Conservation (phyloP, 768 basidiomycete genomes). For the Tylopilus rubrobrunneus region DNA sequence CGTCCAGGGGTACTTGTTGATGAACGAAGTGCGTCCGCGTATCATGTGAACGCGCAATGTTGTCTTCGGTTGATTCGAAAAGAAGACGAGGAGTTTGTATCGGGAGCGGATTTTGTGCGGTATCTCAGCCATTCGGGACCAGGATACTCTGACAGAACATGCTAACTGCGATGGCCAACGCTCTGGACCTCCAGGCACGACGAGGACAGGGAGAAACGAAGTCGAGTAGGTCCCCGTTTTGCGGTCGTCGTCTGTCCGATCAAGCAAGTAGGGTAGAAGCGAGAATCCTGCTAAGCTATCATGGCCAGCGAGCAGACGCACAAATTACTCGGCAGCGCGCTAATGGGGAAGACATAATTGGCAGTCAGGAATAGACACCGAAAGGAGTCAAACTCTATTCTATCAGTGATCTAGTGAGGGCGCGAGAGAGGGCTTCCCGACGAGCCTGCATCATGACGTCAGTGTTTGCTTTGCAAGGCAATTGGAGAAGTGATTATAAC, state of each 20-base stretch:
- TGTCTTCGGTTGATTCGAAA: neutral
- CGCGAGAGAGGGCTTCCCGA: neutral
- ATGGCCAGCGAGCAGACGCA: neutral
- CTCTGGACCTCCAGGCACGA: neutral
- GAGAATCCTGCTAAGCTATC: neutral
- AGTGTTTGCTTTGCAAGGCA: neutral
- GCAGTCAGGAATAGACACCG: conserved; percentile 2
- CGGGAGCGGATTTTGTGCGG: conserved; percentile 10
- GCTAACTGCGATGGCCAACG: neutral
- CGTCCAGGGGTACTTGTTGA: neutral
- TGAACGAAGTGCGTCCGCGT: neutral
- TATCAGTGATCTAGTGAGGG: neutral
- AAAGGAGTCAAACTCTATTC: neutral
- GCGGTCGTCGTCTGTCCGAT: neutral
- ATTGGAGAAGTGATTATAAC: neutral
- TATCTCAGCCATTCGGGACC: neutral
- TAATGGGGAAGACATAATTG: neutral
- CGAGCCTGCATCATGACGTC: neutral
- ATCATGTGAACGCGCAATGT: neutral
- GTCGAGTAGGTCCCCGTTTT: neutral
- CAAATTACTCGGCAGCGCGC: neutral
- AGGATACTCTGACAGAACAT: neutral
- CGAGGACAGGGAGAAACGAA: neutral
- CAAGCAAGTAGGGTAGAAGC: neutral
- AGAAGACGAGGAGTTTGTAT: neutral